Evolutionary conservation across 495 filamentous ascomycete species (phyloP).

Genomic region (Lindgomyces ingoldianus): DNA sequence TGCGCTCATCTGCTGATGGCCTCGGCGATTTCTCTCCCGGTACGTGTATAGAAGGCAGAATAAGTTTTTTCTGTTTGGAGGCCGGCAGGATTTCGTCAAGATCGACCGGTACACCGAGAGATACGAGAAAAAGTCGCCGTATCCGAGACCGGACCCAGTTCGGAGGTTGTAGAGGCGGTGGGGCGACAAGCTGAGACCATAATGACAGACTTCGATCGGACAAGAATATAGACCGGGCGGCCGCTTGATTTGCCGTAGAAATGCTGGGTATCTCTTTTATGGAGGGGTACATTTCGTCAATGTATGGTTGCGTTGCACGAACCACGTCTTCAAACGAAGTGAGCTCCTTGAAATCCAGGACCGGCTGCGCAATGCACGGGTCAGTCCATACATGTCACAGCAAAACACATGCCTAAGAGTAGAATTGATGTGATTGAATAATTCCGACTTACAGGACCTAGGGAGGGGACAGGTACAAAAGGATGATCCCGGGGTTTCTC

Average conservation of each 20-base stretch:
- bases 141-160: conserved; percentile 98
- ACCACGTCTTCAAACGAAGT: conserved; percentile 26
- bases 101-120: conserved; percentile 92
- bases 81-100: conserved; percentile 95
- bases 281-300: conserved; percentile 59
- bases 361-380: conserved; percentile 52
- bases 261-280: conserved; percentile 49
- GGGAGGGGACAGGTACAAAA: conserved; percentile 39
- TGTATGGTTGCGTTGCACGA: conserved; percentile 49
- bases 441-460: conserved; percentile 38
- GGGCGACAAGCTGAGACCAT: conserved; percentile 94
- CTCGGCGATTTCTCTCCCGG: conserved; percentile 47
- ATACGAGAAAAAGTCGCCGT: conserved; percentile 92
- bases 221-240: conserved; percentile 58
- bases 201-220: conserved; percentile 76
- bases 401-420: conserved; percentile 7
- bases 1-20: conserved; percentile 53
- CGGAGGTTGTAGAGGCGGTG: conserved; percentile 89
- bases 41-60: conserved; percentile 80
- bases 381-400: conserved; percentile 32
- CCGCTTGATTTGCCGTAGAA: conserved; percentile 49
- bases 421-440: conserved; percentile 33
- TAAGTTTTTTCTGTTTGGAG: conserved; percentile 95
- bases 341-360: conserved; percentile 68
- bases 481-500: conserved; percentile 42